These are phyloP conservation scores for Mitragyna speciosa DNA, from an alignment of 257 asterid species.

Conservation along the genomic window DNA sequence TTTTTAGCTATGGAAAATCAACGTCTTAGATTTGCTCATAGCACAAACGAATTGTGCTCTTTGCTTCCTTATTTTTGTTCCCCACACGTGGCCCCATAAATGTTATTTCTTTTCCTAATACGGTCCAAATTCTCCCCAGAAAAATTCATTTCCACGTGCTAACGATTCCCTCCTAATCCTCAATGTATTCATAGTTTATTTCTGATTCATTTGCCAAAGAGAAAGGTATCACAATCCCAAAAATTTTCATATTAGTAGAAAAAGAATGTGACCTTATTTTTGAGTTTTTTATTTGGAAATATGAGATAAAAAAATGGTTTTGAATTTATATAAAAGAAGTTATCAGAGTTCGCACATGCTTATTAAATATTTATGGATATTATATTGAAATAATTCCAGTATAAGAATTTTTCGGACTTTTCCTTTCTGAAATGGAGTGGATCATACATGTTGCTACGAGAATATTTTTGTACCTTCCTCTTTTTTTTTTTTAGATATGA, in stretches of 20 bases:
- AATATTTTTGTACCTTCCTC: too few species aligned
- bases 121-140: conserved; percentile 21
- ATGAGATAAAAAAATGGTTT: too few species aligned
- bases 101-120: conserved; percentile 51
- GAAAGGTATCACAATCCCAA: conserved; percentile 29
- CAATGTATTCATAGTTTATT: neutral
- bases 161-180: conserved; percentile 29
- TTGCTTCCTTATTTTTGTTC: conserved; percentile 35
- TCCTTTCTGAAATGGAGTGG: too few species aligned
- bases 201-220: neutral
- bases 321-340: too few species aligned
- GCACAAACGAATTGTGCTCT: conserved; percentile 51
- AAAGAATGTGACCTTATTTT: too few species aligned
- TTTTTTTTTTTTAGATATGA: too few species aligned
- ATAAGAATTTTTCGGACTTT: too few species aligned
- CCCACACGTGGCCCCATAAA: conserved; percentile 57
- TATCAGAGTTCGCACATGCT: too few species aligned
- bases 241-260: neutral
- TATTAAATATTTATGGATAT: too few species aligned
- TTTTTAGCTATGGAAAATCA: conserved; percentile 22
- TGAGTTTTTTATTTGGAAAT: too few species aligned
- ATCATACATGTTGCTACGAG: too few species aligned
- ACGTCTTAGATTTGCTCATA: conserved; percentile 28
- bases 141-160: conserved; percentile 40
- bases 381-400: too few species aligned